A percentile compares a stretch with the other conserved stretches of the same genome.
These are phyloP conservation scores for Tolypocladium capitatum DNA, from an alignment of 2,329 filamentous ascomycete species.

Conservation along the genomic window DNA sequence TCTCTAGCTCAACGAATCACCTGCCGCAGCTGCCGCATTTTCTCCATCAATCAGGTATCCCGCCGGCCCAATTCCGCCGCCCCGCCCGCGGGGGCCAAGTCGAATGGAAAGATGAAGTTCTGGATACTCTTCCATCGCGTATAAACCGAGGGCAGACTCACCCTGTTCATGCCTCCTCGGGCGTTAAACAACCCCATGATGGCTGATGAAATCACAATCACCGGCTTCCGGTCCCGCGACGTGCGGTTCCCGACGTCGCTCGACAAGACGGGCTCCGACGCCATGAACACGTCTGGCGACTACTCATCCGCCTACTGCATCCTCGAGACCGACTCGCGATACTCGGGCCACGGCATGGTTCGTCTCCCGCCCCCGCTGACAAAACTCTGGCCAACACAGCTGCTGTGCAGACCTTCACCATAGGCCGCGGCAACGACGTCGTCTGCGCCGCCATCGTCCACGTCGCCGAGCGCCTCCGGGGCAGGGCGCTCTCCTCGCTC, in stretches of 20 bases:
- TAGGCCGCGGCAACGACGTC: slow-evolving; percentile 82
- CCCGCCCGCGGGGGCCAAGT: not conserved
- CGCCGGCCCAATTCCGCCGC: not conserved
- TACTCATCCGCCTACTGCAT: slow-evolving; percentile 95
- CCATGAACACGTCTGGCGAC: slow-evolving; percentile 89
- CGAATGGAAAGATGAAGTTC: too few relatives aligned
- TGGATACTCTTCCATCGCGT: not conserved
- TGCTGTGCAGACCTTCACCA: slow-evolving; percentile 53
- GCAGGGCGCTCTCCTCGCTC: slow-evolving; percentile 63
- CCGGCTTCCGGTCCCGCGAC: slow-evolving; percentile 57
- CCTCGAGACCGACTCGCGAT: slow-evolving; percentile 61
- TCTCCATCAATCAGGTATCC: not conserved
- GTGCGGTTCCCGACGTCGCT: slow-evolving; percentile 82
- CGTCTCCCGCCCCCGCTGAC: not conserved
- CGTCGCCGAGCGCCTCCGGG: slow-evolving; percentile 62
- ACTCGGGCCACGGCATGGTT: slow-evolving; percentile 69
- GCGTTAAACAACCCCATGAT: not conserved
- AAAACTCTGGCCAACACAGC: not conserved
- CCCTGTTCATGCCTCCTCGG: too few relatives aligned
- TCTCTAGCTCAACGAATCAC: too few relatives aligned
- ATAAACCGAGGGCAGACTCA: not conserved
- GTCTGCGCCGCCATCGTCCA: slow-evolving; percentile 75
- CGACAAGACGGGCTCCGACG: slow-evolving; percentile 91
- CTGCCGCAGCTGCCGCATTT: too few relatives aligned
- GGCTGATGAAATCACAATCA: slow-evolving; percentile 49